A percentile compares a stretch with the other conserved stretches of the same genome.
phyloP scores from a whole-genome alignment of 192 early-diverging fungal genomes.

The Backusella circina region DNA sequence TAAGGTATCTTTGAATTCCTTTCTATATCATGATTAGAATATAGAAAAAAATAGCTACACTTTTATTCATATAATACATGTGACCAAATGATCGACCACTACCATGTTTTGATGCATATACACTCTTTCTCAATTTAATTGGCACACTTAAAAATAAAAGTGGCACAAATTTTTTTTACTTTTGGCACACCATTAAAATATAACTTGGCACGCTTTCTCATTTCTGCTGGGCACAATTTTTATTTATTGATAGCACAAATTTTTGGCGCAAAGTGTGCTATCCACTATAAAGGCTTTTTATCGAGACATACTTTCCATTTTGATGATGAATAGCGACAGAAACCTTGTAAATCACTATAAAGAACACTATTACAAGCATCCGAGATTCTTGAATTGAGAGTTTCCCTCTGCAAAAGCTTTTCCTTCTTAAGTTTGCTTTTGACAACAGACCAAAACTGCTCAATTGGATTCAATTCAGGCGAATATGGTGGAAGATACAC shows the following conservation, averaged over 20 bases:
- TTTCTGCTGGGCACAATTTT: too few relatives aligned
- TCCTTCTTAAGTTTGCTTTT: slow-evolving; percentile 7
- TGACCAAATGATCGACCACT: not conserved
- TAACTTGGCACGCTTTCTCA: too few relatives aligned
- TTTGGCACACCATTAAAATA: too few relatives aligned
- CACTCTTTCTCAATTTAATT: too few relatives aligned
- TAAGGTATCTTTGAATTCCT: not conserved
- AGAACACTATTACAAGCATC: not conserved
- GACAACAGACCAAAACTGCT: slow-evolving; percentile 21
- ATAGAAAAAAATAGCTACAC: not conserved
- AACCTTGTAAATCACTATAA: not conserved
- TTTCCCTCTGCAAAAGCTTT: not conserved
- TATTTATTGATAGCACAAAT: too few relatives aligned
- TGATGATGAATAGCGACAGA: not conserved
- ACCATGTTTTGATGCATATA: not conserved
- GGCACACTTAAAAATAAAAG: too few relatives aligned
- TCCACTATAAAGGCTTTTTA: not conserved
- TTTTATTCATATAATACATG: too few relatives aligned
- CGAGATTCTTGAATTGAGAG: not conserved
- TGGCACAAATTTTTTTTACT: too few relatives aligned
- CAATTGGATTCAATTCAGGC: slow-evolving; percentile 18
- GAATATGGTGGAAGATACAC: slow-evolving; percentile 19
- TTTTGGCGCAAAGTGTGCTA: too few relatives aligned
- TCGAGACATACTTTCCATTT: not conserved
- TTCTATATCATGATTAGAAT: not conserved